Base-by-base conservation (phyloP, 2,329 filamentous ascomycete species). In the Aureobasidium pullulans region DNA sequence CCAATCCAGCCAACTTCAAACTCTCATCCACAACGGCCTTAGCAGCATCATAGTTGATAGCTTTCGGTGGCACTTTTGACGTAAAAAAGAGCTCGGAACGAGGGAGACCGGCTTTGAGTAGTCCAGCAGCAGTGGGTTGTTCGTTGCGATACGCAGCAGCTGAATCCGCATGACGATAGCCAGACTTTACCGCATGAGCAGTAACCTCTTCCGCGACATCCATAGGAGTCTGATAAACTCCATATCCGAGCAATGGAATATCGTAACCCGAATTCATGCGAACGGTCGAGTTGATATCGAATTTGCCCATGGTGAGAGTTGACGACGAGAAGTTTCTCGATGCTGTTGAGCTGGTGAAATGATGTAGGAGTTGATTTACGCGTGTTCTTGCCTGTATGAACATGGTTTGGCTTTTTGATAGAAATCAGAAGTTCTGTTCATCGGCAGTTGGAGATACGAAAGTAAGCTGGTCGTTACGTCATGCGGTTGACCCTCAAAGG, bases 21-120 rank as follows among this genome's bases (percentile, higher is more conserved):
- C 85, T 87, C 57, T 79, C 75, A 63, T 86, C 74, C 63, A 95
- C 79, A 64, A 85, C 81, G 15, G 77, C 77, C 70, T 84, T 85
- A 23, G 87, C 81, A 60, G 77, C 80, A 13, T 85, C 80, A 67
- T 93, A 94, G 62, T 78, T 79, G 67, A 83, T 77, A 2, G 68
- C 64, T 11, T 68, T 72, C 1, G 77, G 73, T 4, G 80, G 80
- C 7, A 86, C 62, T 67, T 86, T 86, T 62, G 79, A 83, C 6
- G 84, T 86, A 70, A 84, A 85, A 74, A 85, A 86, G 59, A 85
- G 73, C 37, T 82, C 71, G 28, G 77, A 75, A 7, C 84, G 78
- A 11, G 79, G 76, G 49, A 85, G 66, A 2, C 75, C 74, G 6
- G 79, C 79, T 57, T 75, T 74, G 1, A 74, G 70, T 62, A 86